A percentile compares a stretch with the other conserved stretches of the same genome.
Conservation (phyloP, 352 stramenopile species). For the Pythium insidiosum region DNA sequence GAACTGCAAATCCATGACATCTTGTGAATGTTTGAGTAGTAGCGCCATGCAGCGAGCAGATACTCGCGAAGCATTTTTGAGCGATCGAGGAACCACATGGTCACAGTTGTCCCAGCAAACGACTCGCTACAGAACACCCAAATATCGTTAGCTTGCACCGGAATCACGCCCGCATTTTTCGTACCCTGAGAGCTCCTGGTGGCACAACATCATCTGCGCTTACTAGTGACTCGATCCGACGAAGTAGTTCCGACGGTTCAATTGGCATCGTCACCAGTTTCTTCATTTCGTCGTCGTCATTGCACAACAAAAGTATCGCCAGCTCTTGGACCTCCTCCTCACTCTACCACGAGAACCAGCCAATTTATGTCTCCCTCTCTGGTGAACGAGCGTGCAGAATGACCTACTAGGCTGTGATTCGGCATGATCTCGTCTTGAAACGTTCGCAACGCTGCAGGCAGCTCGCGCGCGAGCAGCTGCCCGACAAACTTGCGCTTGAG, state of each 20-base stretch:
- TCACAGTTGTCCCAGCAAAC: slow-evolving; percentile 27
- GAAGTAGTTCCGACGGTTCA: slow-evolving; percentile 33
- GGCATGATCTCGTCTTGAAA: slow-evolving; percentile 68
- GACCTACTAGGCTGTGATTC: slow-evolving; percentile 22
- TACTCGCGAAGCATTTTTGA: slow-evolving; percentile 11
- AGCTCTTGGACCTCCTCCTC: slow-evolving; percentile 45
- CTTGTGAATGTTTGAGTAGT: slow-evolving; percentile 35
- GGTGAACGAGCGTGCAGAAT: no score
- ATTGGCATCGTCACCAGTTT: slow-evolving; percentile 27
- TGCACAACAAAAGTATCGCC: slow-evolving; percentile 49
- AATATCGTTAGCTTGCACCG: no score
- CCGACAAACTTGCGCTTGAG: slow-evolving; percentile 68
- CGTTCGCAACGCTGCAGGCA: slow-evolving; percentile 31
- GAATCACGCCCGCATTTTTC: no score
- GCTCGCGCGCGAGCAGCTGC: slow-evolving; percentile 26
- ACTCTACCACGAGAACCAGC: slow-evolving; percentile 11
- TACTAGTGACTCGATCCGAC: slow-evolving; percentile 40
- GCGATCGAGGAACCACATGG: slow-evolving; percentile 5
- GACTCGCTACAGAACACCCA: no score
- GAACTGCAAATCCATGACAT: slow-evolving; percentile 72
- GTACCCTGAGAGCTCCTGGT: slow-evolving; percentile 42
- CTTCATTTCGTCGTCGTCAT: slow-evolving; percentile 26
- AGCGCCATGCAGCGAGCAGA: slow-evolving; percentile 27
- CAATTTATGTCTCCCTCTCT: no score
- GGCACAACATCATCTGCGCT: slow-evolving; percentile 64